Evolutionary conservation across 306 rosid species (phyloP), one percentile per base, ranked within the genome.

Genomic region (Dalbergia cultrata): DNA sequence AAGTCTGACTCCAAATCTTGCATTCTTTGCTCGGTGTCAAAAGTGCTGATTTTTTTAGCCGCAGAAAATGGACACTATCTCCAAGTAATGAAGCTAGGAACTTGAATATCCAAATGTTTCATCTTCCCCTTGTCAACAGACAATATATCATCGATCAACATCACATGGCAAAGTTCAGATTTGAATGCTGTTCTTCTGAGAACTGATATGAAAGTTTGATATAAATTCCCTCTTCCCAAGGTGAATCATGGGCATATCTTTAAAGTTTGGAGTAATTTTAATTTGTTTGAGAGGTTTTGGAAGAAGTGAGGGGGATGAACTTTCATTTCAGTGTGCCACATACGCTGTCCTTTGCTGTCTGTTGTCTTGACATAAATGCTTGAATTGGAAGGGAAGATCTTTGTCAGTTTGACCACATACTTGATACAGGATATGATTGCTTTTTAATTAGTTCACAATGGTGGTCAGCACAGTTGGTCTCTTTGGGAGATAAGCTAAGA

Each of bases 341-440:
- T 44, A 3, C 1, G 67, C 43, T 22, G 45, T 26, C 50, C 33
- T 35, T 45, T 33, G 70, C n/a, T 63, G 37, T 26, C 33, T 17
- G 35, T 61, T 34, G 17, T 45, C 62, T 11, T 13, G 16, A 12
- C 13, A 5, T 31, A 44, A 44, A 44, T 44, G 58, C 69, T 26
- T 62, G 21, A 45, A 57, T 73, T 18, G 53, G 52, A 35, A 14
- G 19, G 12, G 35, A 37, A 54, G 35, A 56, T 11, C 81, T 77
- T 14, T 56, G 56, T 21, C 26, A 57, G 13, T 53, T 67, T 67
- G 8, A 31, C 70, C 39, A 11, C 41, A 8, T 22, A 57, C 54
- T 39, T 54, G 70, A 43, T 22, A 43, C 3, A 18, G 34, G 60
- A 56, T 56, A 13, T n/a, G 13, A 12, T 12, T 70, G 49, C 49